Base-by-base conservation (phyloP, 2,329 filamentous ascomycete genomes). In the Coniochaeta sp. region DNA sequence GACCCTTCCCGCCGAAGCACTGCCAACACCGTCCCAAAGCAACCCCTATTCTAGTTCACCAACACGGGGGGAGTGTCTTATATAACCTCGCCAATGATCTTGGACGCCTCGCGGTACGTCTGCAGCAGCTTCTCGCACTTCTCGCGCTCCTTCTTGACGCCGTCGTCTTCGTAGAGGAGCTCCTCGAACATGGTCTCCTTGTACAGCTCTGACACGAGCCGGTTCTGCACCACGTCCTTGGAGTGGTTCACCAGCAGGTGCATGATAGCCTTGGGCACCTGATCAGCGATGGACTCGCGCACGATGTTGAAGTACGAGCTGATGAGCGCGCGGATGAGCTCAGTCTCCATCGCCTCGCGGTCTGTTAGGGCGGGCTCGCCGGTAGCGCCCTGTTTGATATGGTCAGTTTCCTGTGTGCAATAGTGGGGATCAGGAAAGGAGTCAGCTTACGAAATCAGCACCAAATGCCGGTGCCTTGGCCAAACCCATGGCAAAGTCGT, bases 231-330 rank as follows among this genome's bases (percentile, higher is more conserved):
- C 12, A 92, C 92, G 60, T 99, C 94, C 70, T 97, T 96, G 73
- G 89, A 95, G 75, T 96, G 89, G 71, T 99, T 99, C 65, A 99
- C 94, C 30, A 99, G 81, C 46, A 99, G 82, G 68, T 99, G 94
- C 94, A 99, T 99, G 60, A 99, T 87, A 5, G 94, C 94, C 74
- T 99, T 99, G 59, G 94, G 94, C 10, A 99, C 94, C 72, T 97
- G 92, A 67, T 99, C 94, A 42, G 92, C 92, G 62, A 96, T 96
- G n/a, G 90, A 92, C 71, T 99, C 94, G 56, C 94, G 89, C 46
- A 99, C 94, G 63, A 99, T 99, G 69, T 96, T 95, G 77, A 99
- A 99, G 76, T 99, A 99, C 1, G 91, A 96, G 28, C 89, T 95
- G 67, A 99, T 99, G 52, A 99, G 82, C 46, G 91, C 89, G 46